Evolutionary conservation across 176 grass and related monocot genomes (phyloP), one percentile per base, ranked within the genome.

Genomic region (Zoysia japonica): DNA sequence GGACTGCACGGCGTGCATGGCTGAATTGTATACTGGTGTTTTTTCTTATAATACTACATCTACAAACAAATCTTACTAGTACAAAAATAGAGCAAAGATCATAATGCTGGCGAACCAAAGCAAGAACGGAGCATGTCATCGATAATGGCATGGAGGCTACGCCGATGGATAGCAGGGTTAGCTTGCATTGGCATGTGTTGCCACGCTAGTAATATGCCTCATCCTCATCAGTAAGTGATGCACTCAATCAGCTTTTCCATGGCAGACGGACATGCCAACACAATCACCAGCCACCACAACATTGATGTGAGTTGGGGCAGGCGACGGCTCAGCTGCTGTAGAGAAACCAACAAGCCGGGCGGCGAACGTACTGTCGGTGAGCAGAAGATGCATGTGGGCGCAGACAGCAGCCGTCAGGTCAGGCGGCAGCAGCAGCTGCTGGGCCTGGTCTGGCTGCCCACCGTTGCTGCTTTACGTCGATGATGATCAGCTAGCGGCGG

Each of bases 341-440:
- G 12, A 40, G 70, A 19, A 41, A 73, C 15, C 71, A 42, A 61
- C 72, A 61, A 51, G 10, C 11, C 19, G 48, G 60, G 8, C 13
- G n/a, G 28, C 28, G 28, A 28, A 28, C 28, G 28, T 28, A 28
- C 28, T 28, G 28, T 28, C 28, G 28, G 28, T 28, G 28, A 89
- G 80, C 87, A 89, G 77, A 89, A 89, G 72, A 81, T 88, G 85
- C 82, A 85, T 85, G 87, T 88, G 81, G 63, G 64, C 45, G 38
- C 62, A 28, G 13, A 7, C 28, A 28, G 28, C 20, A 11, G 11
- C 6, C 2, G 11, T 37, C 45, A 3, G 3, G 28, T 28, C 72
- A 56, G 11, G 4, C 20, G 2, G 28, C 54, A 14, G 16, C 44
- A 45, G 28, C 28, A 28, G 28, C 28, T 45, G 44, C 55, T 19